These are phyloP conservation scores for Prunus armeniaca DNA, from an alignment of 306 rosid genomes.

Conservation along the genomic window DNA sequence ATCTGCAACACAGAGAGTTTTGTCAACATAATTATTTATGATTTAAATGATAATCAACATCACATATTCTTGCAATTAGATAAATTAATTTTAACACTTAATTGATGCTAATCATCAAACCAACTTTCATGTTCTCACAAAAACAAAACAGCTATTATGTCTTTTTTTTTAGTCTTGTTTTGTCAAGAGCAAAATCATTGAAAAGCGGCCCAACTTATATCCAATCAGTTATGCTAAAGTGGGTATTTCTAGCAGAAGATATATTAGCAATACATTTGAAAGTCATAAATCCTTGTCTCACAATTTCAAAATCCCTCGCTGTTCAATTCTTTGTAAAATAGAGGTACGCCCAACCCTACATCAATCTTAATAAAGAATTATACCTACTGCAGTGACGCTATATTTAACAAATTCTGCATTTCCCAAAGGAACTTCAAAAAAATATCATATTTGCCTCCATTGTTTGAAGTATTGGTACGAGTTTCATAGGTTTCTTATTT, in stretches of 20 bases:
- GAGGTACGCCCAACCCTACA: too few relatives aligned
- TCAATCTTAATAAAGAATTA: too few relatives aligned
- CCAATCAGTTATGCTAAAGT: neutral
- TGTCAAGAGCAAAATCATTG: neutral
- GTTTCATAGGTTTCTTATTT: too few relatives aligned
- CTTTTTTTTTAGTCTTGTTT: neutral
- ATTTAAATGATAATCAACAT: neutral
- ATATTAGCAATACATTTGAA: neutral
- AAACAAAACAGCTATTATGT: too few relatives aligned
- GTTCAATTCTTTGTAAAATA: too few relatives aligned
- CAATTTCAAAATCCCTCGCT: too few relatives aligned
- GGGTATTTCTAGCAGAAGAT: neutral
- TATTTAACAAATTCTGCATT: too few relatives aligned
- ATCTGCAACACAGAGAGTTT: conserved; percentile 47
- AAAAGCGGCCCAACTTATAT: neutral
- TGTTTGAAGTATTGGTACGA: too few relatives aligned
- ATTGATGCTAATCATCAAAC: neutral
- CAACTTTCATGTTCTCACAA: neutral
- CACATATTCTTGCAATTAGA: neutral
- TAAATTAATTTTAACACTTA: neutral
- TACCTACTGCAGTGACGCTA: too few relatives aligned
- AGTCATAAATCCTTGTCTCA: neutral
- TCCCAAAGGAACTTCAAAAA: too few relatives aligned
- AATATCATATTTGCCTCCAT: too few relatives aligned
- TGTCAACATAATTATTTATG: conserved; percentile 6